Conservation (phyloP, 768 basidiomycete species). For the Boletus speciosus region DNA sequence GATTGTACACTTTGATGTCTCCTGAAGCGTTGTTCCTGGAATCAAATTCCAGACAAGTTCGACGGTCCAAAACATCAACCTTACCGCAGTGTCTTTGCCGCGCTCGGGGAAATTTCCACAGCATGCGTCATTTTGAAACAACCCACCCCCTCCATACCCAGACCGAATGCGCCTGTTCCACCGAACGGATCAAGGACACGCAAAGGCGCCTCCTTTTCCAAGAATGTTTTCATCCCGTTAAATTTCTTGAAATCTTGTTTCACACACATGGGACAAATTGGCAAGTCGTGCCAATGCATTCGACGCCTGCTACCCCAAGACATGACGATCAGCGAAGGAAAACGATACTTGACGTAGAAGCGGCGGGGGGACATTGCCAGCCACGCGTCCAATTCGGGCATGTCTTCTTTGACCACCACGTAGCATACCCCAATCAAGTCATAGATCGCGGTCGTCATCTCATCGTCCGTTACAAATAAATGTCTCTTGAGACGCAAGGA, state of each 20-base stretch:
- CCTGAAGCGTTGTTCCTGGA: slow-evolving; percentile 50
- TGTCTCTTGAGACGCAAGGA: slow-evolving; percentile 49
- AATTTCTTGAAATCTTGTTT: slow-evolving; percentile 31
- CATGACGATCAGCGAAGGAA: slow-evolving; percentile 39
- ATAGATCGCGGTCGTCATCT: slow-evolving; percentile 29
- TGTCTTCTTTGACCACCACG: slow-evolving; percentile 38
- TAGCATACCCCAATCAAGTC: slow-evolving; percentile 48
- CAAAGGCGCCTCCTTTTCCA: slow-evolving; percentile 21
- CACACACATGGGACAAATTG: slow-evolving; percentile 47
- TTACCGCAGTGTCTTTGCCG: slow-evolving; percentile 62
- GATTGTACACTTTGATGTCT: slow-evolving; percentile 56
- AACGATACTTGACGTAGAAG: slow-evolving; percentile 54
- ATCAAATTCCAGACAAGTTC: slow-evolving; percentile 2
- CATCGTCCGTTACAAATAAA: slow-evolving; percentile 54
- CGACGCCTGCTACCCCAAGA: slow-evolving; percentile 37
- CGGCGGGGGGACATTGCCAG: slow-evolving; percentile 49
- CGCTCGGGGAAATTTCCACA: slow-evolving; percentile 73
- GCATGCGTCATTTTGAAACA: slow-evolving; percentile 60
- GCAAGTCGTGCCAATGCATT: slow-evolving; percentile 35
- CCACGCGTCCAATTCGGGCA: slow-evolving; percentile 43
- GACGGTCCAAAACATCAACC: slow-evolving; percentile 10
- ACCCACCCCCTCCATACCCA: slow-evolving; percentile 53
- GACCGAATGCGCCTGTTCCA: slow-evolving; percentile 58
- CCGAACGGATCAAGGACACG: slow-evolving; percentile 42
- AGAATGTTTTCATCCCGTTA: slow-evolving; percentile 33